phyloP scores from a whole-genome alignment of 257 asterid genomes.

The Nicotiana sylvestris region DNA sequence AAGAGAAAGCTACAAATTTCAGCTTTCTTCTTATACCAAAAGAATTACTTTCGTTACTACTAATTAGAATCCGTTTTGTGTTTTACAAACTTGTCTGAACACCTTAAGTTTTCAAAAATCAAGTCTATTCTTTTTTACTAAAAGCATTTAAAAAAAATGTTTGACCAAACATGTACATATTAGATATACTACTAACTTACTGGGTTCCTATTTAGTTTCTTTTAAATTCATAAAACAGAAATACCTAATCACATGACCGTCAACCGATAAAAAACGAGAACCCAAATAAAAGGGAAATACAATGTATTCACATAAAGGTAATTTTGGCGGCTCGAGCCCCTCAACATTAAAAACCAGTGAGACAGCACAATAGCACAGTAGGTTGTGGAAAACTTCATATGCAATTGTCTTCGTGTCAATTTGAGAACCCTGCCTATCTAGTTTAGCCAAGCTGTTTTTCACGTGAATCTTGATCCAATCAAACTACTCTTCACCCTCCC shows the following conservation, averaged over 20 bases:
- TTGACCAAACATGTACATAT: too few relatives aligned
- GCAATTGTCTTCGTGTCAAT: constrained; percentile 1
- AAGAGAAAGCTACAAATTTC: background rate
- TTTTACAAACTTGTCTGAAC: too few relatives aligned
- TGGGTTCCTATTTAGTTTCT: background rate
- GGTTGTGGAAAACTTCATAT: background rate
- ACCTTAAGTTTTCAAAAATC: too few relatives aligned
- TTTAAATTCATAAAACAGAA: background rate
- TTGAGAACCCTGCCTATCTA: background rate
- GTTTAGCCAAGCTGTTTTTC: constrained; percentile 5
- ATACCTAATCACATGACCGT: background rate
- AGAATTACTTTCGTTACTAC: too few relatives aligned
- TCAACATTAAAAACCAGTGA: background rate
- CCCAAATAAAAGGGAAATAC: background rate
- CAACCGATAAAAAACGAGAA: background rate
- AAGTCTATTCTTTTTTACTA: too few relatives aligned
- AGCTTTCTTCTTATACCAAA: background rate
- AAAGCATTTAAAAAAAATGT: too few relatives aligned
- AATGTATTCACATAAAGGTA: background rate
- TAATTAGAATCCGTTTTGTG: too few relatives aligned
- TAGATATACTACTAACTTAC: too few relatives aligned
- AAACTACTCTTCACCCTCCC: background rate
- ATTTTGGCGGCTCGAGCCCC: background rate
- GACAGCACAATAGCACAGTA: too few relatives aligned
- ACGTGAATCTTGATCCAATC: background rate